Base-by-base conservation (phyloP, 139 green algal genomes). In the Chlorella sp. region DNA sequence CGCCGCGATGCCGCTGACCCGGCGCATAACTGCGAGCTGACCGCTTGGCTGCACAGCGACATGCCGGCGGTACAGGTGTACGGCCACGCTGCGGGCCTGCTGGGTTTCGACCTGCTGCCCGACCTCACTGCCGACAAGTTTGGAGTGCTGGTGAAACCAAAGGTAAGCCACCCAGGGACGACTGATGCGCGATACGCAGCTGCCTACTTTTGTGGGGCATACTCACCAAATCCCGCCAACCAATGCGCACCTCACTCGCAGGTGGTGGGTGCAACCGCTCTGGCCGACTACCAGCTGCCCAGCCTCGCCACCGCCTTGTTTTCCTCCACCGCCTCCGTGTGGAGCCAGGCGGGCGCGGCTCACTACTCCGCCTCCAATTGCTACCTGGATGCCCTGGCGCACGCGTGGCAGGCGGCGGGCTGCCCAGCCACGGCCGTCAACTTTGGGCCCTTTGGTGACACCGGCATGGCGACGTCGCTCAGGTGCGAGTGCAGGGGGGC, bases 361-460 rank as follows among this genome's bases (percentile, higher is more conserved):
- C 85, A 92, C 54, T 92, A 92, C 73, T 46, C 89, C 2, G 82
- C 81, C 11, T 82, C 81, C 7, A 92, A 92, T 46, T 65, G 43
- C 41, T 65, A 73, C 20, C 34, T 91, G 20, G 87, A 90, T 14
- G 38, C 16, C 13, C 14, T 90, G 16, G 84, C 86, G 38, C 28
- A 22, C 7, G 0, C 32, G 0, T 36, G 60, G 51, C 68, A 84
- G 30, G 22, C 44, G 0, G 73, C 51, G 9, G 88, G 88, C 51
- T 32, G 86, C 28, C 73, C 69, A 24, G 77, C 83, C 38, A 83
- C 67, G 1, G 82, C 85, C 3, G 28, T 86, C 24, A 78, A 81
- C 28, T 85, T 91, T 36, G 89, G 89, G 3, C 89, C 89, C 8
- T 91, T 91, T 64, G 54, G 24, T 16, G 77, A 70, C 1, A 67